phyloP scores from a whole-genome alignment of 306 rosid species.

The Vigna mungo region DNA sequence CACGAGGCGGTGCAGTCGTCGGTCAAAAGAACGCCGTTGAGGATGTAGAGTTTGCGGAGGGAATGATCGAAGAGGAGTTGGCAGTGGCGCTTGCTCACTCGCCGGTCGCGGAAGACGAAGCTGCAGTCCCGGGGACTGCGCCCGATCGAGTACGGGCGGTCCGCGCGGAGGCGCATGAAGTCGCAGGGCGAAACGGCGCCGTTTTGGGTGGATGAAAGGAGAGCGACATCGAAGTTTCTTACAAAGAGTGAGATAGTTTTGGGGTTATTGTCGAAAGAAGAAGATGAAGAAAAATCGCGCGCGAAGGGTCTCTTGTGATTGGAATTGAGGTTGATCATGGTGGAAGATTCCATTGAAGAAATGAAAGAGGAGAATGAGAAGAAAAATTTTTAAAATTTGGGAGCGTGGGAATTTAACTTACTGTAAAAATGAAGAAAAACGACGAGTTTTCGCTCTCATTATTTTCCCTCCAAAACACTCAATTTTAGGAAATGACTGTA shows the following conservation, averaged over 20 bases:
- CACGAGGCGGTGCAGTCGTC: not conserved
- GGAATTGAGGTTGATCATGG: conserved; percentile 33
- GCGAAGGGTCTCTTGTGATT: conserved; percentile 38
- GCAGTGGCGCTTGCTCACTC: conserved; percentile 71
- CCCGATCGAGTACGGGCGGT: conserved; percentile 63
- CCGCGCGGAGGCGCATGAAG: conserved; percentile 52
- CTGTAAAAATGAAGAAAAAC: not conserved
- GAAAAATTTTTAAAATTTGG: not conserved
- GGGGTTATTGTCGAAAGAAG: not conserved
- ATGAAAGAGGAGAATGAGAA: not conserved
- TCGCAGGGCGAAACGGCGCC: conserved; percentile 40
- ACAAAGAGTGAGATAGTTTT: conserved; percentile 29
- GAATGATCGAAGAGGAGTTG: conserved; percentile 64
- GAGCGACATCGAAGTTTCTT: conserved; percentile 55
- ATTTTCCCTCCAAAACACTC: conserved; percentile 44
- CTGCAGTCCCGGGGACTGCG: conserved; percentile 52
- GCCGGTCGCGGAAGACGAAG: conserved; percentile 63
- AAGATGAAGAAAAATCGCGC: not conserved
- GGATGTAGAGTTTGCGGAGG: conserved; percentile 59
- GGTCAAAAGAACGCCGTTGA: conserved; percentile 45
- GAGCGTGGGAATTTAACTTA: not conserved
- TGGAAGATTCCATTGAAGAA: conserved; percentile 12
- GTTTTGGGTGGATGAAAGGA: conserved; percentile 38
- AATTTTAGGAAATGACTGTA: not conserved
- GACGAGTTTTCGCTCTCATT: not conserved